Evolutionary conservation across 176 grass and related monocot genomes (phyloP), one percentile per base, ranked within the genome.

Genomic region (barley (Hordeum vulgare)): DNA sequence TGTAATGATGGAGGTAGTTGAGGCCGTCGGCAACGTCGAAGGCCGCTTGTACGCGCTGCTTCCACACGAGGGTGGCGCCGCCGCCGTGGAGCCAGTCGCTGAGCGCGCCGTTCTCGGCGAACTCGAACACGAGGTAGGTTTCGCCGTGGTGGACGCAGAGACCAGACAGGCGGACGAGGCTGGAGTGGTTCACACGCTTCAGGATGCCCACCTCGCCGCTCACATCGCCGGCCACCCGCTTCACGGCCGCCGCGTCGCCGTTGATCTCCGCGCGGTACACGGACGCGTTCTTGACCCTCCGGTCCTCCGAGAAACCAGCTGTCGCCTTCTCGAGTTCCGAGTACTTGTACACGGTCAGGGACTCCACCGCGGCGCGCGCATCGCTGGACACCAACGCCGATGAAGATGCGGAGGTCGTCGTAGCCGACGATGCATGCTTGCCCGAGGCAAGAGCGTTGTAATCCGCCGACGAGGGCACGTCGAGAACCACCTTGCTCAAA

Each of bases 1-100:
- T 87, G 85, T 92, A 97, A 85, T 97, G 63, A 89, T 97, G 94
- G 37, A 97, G 91, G 72, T 97, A 97, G 64, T 90, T 88, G 66
- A 97, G 90, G 42, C 91, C 94, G 26, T 97, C 87, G 5, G 91
- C 83, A 8, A 90, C 83, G 71, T 94, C 94, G 81, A 88, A 77
- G 29, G 91, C 89, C 80, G 84, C 85, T 88, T 88, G 87, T 31
- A 94, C 87, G 4, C 94, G 82, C 53, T 97, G 87, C 83, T 81
- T 84, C 94, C 94, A 97, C 27, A 67, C 57, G 33, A 72, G 40
- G 24, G 69, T 47, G 69, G n/a, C 40, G 40, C 40, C 40, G 13
- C 66, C 39, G 49, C 12, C 37, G 25, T 88, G 94, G 82, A 97
- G 86, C 91, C 94, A 88, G 69, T 97, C 87, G 61, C 71, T 83